Evolutionary conservation across 257 asterid genomes (phyloP).

Genomic region (Solanum paucissectum): DNA sequence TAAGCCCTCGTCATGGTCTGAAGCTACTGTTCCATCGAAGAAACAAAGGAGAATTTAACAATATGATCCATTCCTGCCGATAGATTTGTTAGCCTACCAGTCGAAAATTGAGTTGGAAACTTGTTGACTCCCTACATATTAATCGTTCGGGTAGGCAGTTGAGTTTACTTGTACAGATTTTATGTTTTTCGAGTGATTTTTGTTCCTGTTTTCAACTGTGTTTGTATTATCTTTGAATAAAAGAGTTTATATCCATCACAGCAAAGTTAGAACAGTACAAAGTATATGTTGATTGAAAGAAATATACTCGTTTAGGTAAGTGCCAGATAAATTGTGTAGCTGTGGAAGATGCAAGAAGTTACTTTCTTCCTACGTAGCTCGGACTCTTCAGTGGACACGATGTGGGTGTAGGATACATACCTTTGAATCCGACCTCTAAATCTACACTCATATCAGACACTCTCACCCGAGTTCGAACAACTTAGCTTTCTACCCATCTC

Average conservation of each 20-base stretch:
- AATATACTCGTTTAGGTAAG: not conserved
- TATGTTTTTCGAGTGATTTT: not conserved
- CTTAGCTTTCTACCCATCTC: not conserved
- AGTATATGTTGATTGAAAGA: not conserved
- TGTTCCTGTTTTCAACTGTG: not conserved
- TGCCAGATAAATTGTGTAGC: not conserved
- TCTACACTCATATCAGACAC: not conserved
- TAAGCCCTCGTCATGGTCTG: constrained; percentile 62
- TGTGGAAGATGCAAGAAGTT: not conserved
- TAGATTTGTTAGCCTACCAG: not conserved
- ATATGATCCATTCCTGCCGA: not conserved
- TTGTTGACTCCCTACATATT: not conserved
- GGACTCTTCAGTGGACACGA: not conserved
- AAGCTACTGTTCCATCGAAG: constrained; percentile 10
- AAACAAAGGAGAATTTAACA: constrained; percentile 1
- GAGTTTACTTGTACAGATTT: not conserved
- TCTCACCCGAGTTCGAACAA: not conserved
- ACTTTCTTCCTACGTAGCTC: not conserved
- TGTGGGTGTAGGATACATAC: not conserved
- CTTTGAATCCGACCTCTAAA: not conserved
- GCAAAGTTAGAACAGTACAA: not conserved
- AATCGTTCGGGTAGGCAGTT: not conserved
- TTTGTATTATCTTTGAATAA: not conserved
- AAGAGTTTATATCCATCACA: not conserved
- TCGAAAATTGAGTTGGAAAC: not conserved